phyloP scores from a whole-genome alignment of 805 yeast species.

The Pichia thaimueangensis region DNA sequence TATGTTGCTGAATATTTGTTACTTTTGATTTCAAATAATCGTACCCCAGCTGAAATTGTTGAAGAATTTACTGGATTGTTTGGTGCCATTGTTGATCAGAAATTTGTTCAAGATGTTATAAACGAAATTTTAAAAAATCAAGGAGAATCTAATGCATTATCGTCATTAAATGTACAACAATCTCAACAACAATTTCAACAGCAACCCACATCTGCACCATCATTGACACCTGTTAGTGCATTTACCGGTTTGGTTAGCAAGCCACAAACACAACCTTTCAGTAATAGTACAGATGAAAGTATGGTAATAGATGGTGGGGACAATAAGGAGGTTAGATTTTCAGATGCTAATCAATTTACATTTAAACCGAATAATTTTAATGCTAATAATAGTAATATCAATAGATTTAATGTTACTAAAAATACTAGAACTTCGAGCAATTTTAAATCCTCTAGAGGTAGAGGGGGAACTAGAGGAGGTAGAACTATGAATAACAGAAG shows the following conservation, averaged over 20 bases:
- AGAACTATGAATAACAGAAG: conserved; percentile 5
- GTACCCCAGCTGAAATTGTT: conserved; percentile 53
- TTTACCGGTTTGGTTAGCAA: background rate
- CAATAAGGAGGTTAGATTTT: conserved; percentile 26
- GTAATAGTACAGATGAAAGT: background rate
- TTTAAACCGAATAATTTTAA: background rate
- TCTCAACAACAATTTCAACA: conserved; percentile 16
- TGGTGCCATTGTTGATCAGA: conserved; percentile 52
- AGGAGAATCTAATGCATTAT: conserved; percentile 12
- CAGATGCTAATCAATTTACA: conserved; percentile 26
- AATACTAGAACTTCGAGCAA: conserved; percentile 1
- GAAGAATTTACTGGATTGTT: conserved; percentile 56
- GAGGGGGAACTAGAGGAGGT: conserved; percentile 1
- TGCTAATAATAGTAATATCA: background rate
- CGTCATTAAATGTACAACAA: conserved; percentile 9
- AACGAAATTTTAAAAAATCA: conserved; percentile 41
- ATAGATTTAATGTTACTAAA: conserved; percentile 8
- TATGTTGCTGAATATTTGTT: conserved; percentile 71
- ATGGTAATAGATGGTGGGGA: conserved; percentile 13
- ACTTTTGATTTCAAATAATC: conserved; percentile 63
- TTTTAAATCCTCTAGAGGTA: conserved; percentile 5
- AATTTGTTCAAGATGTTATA: conserved; percentile 51
- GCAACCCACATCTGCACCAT: background rate
- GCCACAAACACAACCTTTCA: background rate
- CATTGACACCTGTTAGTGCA: background rate